Conservation (phyloP, 768 basidiomycete species). For the Glaciozyma martinii region DNA sequence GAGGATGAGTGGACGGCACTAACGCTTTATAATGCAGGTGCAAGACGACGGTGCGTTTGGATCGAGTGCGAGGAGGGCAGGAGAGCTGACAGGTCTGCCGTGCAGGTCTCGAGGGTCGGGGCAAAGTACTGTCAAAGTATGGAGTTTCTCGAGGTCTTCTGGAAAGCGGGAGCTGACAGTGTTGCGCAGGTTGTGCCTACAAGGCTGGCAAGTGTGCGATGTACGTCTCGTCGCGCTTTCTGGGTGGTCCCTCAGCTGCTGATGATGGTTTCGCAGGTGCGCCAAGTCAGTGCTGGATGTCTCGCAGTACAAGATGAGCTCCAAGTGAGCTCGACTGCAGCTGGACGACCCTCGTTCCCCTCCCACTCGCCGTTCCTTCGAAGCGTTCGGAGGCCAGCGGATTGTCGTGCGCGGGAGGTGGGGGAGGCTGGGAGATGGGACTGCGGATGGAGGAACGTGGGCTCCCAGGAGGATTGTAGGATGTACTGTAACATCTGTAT, state of each 20-base stretch:
- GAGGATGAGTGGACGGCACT: too few species aligned
- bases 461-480: background rate
- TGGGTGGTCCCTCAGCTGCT: too few species aligned
- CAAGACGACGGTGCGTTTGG: too few species aligned
- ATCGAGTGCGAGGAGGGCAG: too few species aligned
- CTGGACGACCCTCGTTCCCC: background rate
- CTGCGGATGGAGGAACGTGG: too few species aligned
- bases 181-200: conserved; percentile 15
- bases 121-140: conserved; percentile 28
- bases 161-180: background rate
- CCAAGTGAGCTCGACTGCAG: conserved; percentile 2
- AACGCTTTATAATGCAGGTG: too few species aligned
- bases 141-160: too few species aligned
- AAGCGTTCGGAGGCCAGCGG: too few species aligned
- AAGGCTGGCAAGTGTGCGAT: conserved; percentile 20
- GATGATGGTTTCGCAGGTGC: conserved; percentile 1
- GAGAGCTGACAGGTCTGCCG: too few species aligned
- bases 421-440: too few species aligned
- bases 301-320: conserved; percentile 18
- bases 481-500: background rate
- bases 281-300: conserved; percentile 24
- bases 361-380: background rate
- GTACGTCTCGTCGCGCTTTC: background rate
- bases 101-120: conserved; percentile 11
- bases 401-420: too few species aligned